phyloP scores from a whole-genome alignment of 2,329 filamentous ascomycete species.

The Pyrenophora graminea region DNA sequence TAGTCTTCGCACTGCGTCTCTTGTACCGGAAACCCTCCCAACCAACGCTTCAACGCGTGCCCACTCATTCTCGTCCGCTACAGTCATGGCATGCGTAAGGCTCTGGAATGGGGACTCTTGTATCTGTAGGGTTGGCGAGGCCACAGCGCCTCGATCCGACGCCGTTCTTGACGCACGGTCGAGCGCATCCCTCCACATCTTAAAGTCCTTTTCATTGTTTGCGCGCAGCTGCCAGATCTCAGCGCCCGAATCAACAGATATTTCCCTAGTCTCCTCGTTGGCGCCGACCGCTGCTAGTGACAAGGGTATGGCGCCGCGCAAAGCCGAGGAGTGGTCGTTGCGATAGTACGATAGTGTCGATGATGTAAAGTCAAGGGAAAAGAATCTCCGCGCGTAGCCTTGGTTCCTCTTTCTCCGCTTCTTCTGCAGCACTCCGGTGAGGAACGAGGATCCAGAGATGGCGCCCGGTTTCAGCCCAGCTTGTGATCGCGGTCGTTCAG shows the following conservation, averaged over 20 bases:
- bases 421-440: conserved; percentile 86
- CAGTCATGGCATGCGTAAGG: conserved; percentile 24
- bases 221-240: conserved; percentile 96
- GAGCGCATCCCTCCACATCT: conserved; percentile 82
- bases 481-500: conserved; percentile 49
- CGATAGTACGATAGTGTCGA: conserved; percentile 97
- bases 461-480: conserved; percentile 27
- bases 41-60: conserved; percentile 82
- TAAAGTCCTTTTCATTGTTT: conserved; percentile 80
- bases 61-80: conserved; percentile 81
- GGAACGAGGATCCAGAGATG: conserved; percentile 59
- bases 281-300: conserved; percentile 89
- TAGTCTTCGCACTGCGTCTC: conserved; percentile 84
- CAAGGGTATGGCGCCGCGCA: conserved; percentile 89
- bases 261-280: conserved; percentile 85
- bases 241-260: conserved; percentile 94
- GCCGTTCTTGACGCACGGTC: conserved; percentile 73
- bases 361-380: conserved; percentile 92
- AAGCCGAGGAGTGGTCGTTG: conserved; percentile 86
- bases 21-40: conserved; percentile 80
- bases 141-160: conserved; percentile 17
- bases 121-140: conserved; percentile 38
- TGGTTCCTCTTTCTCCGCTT: conserved; percentile 91
- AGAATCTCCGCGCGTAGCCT: conserved; percentile 90
- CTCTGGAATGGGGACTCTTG: conserved; percentile 28